Conservation (phyloP, 2,329 filamentous ascomycete species). For the Cladophialophora carrionii region DNA sequence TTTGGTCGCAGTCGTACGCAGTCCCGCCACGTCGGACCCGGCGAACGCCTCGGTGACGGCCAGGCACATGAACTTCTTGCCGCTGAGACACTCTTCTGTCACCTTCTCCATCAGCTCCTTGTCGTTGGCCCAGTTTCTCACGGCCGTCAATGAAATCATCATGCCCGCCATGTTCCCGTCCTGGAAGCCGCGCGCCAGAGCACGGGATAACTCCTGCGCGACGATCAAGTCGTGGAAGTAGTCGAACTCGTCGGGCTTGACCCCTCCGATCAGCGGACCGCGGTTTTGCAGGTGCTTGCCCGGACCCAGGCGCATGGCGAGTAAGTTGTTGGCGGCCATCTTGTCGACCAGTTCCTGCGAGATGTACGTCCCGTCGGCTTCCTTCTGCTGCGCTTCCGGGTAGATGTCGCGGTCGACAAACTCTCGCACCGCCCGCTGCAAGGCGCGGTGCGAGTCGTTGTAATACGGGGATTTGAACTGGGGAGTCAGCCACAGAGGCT, state of each 20-base stretch:
- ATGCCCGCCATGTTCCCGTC: constrained; percentile 76
- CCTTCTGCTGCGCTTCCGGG: constrained; percentile 69
- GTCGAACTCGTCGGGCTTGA: constrained; percentile 75
- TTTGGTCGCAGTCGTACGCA: constrained; percentile 68
- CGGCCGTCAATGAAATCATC: constrained; percentile 63
- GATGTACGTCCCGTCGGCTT: constrained; percentile 66
- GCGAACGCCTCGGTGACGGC: constrained; percentile 78
- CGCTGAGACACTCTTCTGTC: constrained; percentile 68
- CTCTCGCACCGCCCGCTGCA: constrained; percentile 68
- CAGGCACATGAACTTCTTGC: constrained; percentile 70
- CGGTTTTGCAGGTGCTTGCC: constrained; percentile 68
- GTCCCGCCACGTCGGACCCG: constrained; percentile 73
- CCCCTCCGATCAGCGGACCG: constrained; percentile 62
- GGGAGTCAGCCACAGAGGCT: constrained; percentile 79
- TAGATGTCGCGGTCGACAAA: constrained; percentile 68
- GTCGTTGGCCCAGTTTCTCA: constrained; percentile 70
- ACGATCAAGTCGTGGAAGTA: constrained; percentile 74
- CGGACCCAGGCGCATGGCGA: constrained; percentile 69
- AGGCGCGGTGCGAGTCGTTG: constrained; percentile 64
- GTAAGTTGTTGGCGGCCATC: constrained; percentile 68
- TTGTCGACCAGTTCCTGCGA: constrained; percentile 65
- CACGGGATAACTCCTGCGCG: constrained; percentile 69
- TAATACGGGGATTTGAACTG: constrained; percentile 76
- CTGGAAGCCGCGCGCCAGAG: constrained; percentile 76
- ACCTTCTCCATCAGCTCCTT: constrained; percentile 65